Evolutionary conservation across 2,329 filamentous ascomycete genomes (phyloP).

Genomic region (Akanthomyces lecanii): DNA sequence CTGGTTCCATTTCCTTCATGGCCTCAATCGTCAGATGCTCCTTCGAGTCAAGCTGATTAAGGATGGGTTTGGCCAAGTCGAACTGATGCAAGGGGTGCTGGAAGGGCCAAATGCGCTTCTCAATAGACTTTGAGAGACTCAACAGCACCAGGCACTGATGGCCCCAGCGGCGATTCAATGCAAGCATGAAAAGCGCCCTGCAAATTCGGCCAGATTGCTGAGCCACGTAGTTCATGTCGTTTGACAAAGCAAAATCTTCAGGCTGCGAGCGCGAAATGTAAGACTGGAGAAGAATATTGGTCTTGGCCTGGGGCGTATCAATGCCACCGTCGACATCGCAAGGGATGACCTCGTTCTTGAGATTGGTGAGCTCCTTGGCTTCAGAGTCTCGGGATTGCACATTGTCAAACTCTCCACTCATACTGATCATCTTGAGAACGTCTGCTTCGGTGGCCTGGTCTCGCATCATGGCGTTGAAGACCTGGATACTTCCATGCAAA

Average conservation of each 20-base stretch:
- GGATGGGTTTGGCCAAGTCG: conserved; percentile 76
- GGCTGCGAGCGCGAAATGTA: conserved; percentile 85
- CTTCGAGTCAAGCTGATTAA: conserved; percentile 82
- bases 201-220: conserved; percentile 95
- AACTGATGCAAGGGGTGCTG: conserved; percentile 95
- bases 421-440: conserved; percentile 90
- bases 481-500: conserved; percentile 84
- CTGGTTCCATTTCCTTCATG: conserved; percentile 86
- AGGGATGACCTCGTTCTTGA: conserved; percentile 66
- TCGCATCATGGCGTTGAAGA: conserved; percentile 95
- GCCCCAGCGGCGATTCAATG: conserved; percentile 90
- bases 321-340: conserved; percentile 75
- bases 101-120: conserved; percentile 92
- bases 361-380: conserved; percentile 73
- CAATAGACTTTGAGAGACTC: conserved; percentile 92
- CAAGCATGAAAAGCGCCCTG: conserved; percentile 94
- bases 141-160: conserved; percentile 89
- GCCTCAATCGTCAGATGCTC: conserved; percentile 71
- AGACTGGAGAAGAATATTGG: conserved; percentile 89
- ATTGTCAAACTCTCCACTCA: conserved; percentile 97
- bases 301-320: conserved; percentile 78
- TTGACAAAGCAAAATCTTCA: conserved; percentile 89
- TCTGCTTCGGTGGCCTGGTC: conserved; percentile 84
- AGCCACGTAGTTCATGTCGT: conserved; percentile 90
- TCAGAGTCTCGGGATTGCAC: conserved; percentile 90